Base-by-base conservation (phyloP, 345 rosid genomes). In the Eucalyptus tenuipes region DNA sequence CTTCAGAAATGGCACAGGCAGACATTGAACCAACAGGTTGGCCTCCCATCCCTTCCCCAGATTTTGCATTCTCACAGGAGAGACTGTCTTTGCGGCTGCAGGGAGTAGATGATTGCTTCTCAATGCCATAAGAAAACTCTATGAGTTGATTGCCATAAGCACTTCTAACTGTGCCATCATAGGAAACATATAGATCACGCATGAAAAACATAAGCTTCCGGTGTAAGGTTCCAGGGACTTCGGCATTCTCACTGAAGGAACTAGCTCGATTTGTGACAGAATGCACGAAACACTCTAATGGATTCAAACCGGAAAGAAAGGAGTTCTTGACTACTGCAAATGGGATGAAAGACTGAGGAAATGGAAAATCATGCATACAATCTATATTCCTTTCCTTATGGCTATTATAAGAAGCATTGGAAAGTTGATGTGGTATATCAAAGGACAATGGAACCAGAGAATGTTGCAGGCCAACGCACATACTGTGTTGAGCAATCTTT, bases 191-290 rank as follows among this genome's bases (percentile, higher is more conserved):
- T 86, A 97, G 86, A 88, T 98, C 99, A 12, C 99, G 94, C 97
- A 98, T 91, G 91, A 98, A 96, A 89, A 96, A 98, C 97, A 97
- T 93, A 24, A 98, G 92, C 90, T 94, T 95, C 49, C 99, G 92
- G 57, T 93, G 94, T 89, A 98, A 92, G 7, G 99, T 93, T 89
- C 99, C 99, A 4, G 99, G 99, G 64, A 98, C 97, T 93, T 98
- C 98, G 84, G 99, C 99, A 91, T 97, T 97, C 87, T 95, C 99
- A 86, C 99, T 93, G 47, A 98, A 98, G 15, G 99, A 97, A 91
- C 96, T 93, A 49, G 96, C 96, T 45, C 99, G 93, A 87, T 93
- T 94, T 25, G 97, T 96, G 27, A 96, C 97, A 2, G 99, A 98
- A 91, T 98, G 98, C 89, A 93, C 94, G 90, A 98, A 98, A 90